Conservation (phyloP, 352 stramenopile genomes). For the Phytophthora pistaciae region DNA sequence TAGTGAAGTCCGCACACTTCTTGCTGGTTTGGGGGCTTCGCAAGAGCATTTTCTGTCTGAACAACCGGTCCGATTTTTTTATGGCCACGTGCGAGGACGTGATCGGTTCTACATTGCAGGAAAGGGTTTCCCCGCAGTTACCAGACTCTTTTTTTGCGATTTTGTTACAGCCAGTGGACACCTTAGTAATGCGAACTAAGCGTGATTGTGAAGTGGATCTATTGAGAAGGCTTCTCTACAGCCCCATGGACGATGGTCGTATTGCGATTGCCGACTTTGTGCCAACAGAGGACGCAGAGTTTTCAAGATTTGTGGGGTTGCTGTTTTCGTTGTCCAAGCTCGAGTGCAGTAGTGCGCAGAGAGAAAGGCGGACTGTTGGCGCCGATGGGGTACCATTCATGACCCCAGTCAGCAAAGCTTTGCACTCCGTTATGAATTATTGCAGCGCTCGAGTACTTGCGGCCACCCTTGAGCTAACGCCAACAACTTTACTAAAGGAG, state of each 20-base stretch:
- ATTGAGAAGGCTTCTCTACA: conserved; percentile 41
- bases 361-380: conserved; percentile 20
- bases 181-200: conserved; percentile 27
- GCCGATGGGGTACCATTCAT: conserved; percentile 27
- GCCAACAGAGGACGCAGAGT: conserved; percentile 31
- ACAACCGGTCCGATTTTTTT: conserved; percentile 31
- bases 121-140: neutral
- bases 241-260: conserved; percentile 42
- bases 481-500: conserved; percentile 27
- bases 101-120: neutral
- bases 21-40: conserved; percentile 52
- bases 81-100: conserved; percentile 27
- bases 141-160: conserved; percentile 31
- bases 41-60: conserved; percentile 45
- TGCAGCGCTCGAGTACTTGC: conserved; percentile 51
- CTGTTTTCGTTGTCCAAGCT: conserved; percentile 47
- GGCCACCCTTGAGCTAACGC: conserved; percentile 28
- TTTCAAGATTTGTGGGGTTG: conserved; percentile 42
- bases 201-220: conserved; percentile 43
- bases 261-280: conserved; percentile 52
- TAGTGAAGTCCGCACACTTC: conserved; percentile 44
- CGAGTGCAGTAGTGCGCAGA: conserved; percentile 28
- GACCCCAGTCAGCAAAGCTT: conserved; percentile 47
- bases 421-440: conserved; percentile 62
- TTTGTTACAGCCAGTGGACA: conserved; percentile 18